A percentile compares a stretch with the other conserved stretches of the same genome.
phyloP scores from a whole-genome alignment of 352 stramenopile species.

The Aphanomyces invadans region DNA sequence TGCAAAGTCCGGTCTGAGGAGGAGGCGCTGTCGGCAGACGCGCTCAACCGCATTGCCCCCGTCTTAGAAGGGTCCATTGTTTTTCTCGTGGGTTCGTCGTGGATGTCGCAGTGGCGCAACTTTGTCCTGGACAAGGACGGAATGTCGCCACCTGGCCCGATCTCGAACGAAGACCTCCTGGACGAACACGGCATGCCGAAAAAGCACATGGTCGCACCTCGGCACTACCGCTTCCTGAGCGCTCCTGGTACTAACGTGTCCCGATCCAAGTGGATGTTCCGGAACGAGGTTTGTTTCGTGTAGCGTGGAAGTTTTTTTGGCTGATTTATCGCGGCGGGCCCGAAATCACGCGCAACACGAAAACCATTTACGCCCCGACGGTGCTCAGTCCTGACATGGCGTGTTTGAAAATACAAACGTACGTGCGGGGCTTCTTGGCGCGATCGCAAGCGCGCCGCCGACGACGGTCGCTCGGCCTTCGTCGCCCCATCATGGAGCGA shows the following conservation, averaged over 20 bases:
- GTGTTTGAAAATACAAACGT: slow-evolving; percentile 33
- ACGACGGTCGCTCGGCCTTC: slow-evolving; percentile 23
- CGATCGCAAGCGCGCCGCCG: slow-evolving; percentile 27
- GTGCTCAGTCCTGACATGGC: slow-evolving; percentile 37
- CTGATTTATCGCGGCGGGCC: slow-evolving; percentile 46
- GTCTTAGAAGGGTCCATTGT: slow-evolving; percentile 17
- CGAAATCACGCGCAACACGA: slow-evolving; percentile 35
- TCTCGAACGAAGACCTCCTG: slow-evolving; percentile 39
- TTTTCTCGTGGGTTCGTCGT: slow-evolving; percentile 9
- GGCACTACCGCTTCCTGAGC: slow-evolving; percentile 52
- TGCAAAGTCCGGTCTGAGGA: slow-evolving; percentile 43
- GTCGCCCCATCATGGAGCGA: slow-evolving; percentile 33
- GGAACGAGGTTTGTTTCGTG: no score
- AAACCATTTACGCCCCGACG: slow-evolving; percentile 37
- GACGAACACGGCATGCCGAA: slow-evolving; percentile 7
- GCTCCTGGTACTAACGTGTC: neutral
- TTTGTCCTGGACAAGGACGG: slow-evolving; percentile 14
- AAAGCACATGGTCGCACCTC: slow-evolving; percentile 26
- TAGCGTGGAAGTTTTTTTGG: slow-evolving; percentile 44
- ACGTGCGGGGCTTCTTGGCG: slow-evolving; percentile 50
- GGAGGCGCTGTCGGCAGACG: slow-evolving; percentile 43
- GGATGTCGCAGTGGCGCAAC: slow-evolving; percentile 11
- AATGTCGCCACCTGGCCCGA: slow-evolving; percentile 26
- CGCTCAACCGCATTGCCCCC: slow-evolving; percentile 27
- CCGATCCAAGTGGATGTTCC: neutral